Base-by-base conservation (phyloP, 345 rosid genomes). In the Pistacia atlantica region DNA sequence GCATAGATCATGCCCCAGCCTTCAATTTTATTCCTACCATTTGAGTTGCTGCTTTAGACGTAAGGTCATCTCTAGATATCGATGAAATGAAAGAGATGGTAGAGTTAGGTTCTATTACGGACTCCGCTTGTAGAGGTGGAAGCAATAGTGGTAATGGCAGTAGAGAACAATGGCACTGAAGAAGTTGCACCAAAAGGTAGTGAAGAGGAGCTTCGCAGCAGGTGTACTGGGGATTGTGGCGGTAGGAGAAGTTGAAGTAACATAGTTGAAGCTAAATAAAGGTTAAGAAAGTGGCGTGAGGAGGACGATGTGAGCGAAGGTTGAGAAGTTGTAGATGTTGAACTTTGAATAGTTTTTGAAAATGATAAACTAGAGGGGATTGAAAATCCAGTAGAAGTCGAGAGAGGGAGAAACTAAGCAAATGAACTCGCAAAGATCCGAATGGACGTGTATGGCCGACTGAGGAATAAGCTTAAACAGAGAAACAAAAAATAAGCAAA, bases 141-240 rank as follows among this genome's bases (percentile, higher is more conserved):
- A 63, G 88, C 84, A 59, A 61, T 81, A 37, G 84, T 79, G 14
- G 89, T 85, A 65, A 91, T 90, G 78, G 88, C 84, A 2, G 89
- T 87, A 8, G 97, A 91, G 71, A 91, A 87, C 83, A 82, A 60
- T 1, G 86, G 82, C 4, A 83, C 80, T 0, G 87, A 54, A 57
- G 87, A 66, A 14, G 80, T 69, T 42, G 45, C 45, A 37, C 79
- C 65, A 22, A 80, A 70, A 8, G 89, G 46, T 16, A 79, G 72
- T 18, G 85, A 77, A 71, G 84, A 6, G 18, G 87, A 80, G 25
- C 58, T 80, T 85, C 0, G 83, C 42, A 22, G 84, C 74, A 18
- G 82, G 69, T 2, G 84, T 37, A 69, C 63, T 75, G 5, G 89
- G 78, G 11, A 79, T 69, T 60, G 89, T 51, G 37, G 87, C 79